A percentile compares a stretch with the other conserved stretches of the same genome.
phyloP scores from a whole-genome alignment of 441 rosid species.

The Dalechampia spathulata region DNA sequence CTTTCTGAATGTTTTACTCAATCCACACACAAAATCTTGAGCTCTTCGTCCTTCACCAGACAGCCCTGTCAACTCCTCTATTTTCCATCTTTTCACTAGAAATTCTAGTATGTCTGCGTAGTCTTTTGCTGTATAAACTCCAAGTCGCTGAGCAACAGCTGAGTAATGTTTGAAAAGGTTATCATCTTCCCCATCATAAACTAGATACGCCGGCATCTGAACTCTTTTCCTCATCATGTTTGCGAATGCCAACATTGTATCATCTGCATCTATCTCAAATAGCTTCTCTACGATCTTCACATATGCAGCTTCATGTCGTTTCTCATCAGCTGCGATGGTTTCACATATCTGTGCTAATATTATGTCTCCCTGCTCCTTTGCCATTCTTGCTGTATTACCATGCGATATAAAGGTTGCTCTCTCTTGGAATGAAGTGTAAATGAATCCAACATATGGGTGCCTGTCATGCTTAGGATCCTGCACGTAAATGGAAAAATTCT shows the following conservation, averaged over 20 bases:
- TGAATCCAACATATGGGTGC: conserved; percentile 72
- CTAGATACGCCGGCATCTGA: conserved; percentile 80
- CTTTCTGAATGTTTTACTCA: conserved; percentile 56
- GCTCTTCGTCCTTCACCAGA: conserved; percentile 67
- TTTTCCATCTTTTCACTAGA: no score
- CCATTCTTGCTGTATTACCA: conserved; percentile 80
- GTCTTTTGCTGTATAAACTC: no score
- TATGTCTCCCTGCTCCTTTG: conserved; percentile 61
- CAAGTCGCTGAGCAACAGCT: no score
- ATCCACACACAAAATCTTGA: conserved; percentile 65
- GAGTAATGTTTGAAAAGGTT: conserved; percentile 68
- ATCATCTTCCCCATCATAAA: conserved; percentile 68
- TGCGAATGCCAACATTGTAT: conserved; percentile 56
- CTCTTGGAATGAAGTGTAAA: conserved; percentile 88
- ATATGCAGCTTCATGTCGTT: conserved; percentile 86
- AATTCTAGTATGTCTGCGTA: no score
- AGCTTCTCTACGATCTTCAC: conserved; percentile 79
- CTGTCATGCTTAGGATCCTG: conserved; percentile 74
- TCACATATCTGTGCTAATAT: conserved; percentile 83
- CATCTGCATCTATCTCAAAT: conserved; percentile 71
- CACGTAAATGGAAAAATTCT: background rate
- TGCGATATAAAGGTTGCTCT: conserved; percentile 88
- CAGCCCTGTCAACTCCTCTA: conserved; percentile 46
- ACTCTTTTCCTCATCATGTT: conserved; percentile 89
- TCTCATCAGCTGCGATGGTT: conserved; percentile 77